Percentiles rank a stretch among this genome's conserved stretches.
These are phyloP conservation scores for Myrica gale DNA, from an alignment of 306 rosid species.

Conservation along the genomic window DNA sequence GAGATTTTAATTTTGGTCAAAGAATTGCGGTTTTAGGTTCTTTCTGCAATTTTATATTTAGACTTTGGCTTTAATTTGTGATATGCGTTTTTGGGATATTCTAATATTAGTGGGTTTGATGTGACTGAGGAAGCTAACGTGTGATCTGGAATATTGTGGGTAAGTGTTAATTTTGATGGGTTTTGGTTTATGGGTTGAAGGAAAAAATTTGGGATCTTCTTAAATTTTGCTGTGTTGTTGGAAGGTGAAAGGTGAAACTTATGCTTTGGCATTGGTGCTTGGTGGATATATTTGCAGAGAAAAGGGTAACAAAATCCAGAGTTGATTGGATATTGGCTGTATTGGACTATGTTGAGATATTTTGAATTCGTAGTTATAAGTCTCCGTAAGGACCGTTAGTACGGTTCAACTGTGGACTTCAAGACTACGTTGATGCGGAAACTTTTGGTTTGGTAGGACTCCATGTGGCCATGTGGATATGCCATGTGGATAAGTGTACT, in stretches of 20 bases:
- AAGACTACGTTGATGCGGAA: neutral
- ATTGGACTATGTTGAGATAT: neutral
- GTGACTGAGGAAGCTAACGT: no score
- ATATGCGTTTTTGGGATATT: neutral
- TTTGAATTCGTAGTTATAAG: neutral
- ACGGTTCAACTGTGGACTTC: neutral
- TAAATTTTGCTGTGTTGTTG: neutral
- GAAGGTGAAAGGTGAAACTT: neutral
- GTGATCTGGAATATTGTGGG: conserved; percentile 2
- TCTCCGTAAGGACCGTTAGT: neutral
- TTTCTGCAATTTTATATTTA: neutral
- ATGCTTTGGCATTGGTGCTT: neutral
- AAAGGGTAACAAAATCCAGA: neutral
- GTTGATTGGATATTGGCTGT: neutral
- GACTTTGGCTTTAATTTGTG: neutral
- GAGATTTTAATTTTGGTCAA: neutral
- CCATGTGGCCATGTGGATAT: neutral
- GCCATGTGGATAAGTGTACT: conserved; percentile 4
- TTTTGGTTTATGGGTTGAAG: conserved; percentile 6
- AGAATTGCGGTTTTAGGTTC: neutral
- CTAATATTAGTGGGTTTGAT: neutral
- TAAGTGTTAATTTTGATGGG: neutral
- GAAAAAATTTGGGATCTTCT: neutral
- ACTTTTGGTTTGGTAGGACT: neutral
- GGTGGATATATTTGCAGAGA: neutral